These are phyloP conservation scores for Xylariaceae sp. DNA, from an alignment of 2,329 filamentous ascomycete species.

Conservation along the genomic window DNA sequence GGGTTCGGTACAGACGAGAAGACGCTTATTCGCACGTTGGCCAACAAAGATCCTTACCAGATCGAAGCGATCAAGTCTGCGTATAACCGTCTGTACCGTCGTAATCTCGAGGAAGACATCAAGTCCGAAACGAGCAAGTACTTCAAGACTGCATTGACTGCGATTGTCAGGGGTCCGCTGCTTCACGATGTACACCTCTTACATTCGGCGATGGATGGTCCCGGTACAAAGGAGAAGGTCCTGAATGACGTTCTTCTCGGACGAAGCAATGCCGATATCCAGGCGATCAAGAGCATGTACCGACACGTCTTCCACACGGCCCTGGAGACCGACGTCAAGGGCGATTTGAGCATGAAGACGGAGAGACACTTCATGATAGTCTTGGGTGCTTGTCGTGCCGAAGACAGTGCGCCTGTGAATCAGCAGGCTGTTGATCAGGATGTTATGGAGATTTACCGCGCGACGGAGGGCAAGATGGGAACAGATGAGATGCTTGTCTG, in stretches of 20 bases:
- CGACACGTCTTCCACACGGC: constrained; percentile 58
- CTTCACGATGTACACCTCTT: constrained; percentile 68
- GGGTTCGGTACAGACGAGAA: constrained; percentile 88
- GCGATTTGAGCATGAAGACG: constrained; percentile 81
- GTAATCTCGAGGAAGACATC: constrained; percentile 69
- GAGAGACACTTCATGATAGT: constrained; percentile 81
- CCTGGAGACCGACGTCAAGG: constrained; percentile 67
- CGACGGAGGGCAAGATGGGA: constrained; percentile 66
- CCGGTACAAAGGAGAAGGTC: constrained; percentile 79
- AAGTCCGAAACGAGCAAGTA: constrained; percentile 70
- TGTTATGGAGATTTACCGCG: constrained; percentile 68
- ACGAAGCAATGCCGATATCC: constrained; percentile 80
- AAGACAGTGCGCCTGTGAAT: constrained; percentile 70
- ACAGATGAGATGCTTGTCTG: constrained; percentile 75
- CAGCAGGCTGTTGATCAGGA: constrained; percentile 71
- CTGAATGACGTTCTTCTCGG: constrained; percentile 82
- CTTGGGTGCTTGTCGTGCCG: constrained; percentile 64
- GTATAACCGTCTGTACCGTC: constrained; percentile 59
- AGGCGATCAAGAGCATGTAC: constrained; percentile 79
- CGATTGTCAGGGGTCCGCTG: constrained; percentile 73
- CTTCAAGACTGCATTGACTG: constrained; percentile 69
- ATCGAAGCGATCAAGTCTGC: constrained; percentile 61
- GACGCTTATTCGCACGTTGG: constrained; percentile 63
- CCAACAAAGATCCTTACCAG: constrained; percentile 72
- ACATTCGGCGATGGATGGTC: constrained; percentile 66